A percentile compares a stretch with the other conserved stretches of the same genome.
Evolutionary conservation across 768 basidiomycete genomes (phyloP).

Genomic region (Trametes cingulata): DNA sequence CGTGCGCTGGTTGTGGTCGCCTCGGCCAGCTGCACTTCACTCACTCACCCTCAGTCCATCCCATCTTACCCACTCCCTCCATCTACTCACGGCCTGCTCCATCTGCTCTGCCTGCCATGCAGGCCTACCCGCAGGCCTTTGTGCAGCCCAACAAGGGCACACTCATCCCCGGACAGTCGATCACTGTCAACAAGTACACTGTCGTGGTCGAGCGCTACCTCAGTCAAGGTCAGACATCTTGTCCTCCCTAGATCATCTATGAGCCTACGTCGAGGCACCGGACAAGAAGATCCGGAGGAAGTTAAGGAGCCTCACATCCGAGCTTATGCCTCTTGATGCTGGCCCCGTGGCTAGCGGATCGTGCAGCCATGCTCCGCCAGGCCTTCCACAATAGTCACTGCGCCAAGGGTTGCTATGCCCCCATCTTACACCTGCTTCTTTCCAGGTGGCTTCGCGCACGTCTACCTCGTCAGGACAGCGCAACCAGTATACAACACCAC

Average conservation of each 20-base stretch:
- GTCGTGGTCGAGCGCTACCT: constrained; percentile 95
- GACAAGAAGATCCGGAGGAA: not conserved
- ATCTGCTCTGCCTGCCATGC: constrained; percentile 40
- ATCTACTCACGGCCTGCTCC: not conserved
- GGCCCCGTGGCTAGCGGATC: not conserved
- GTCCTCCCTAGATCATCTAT: constrained; percentile 13
- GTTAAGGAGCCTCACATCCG: not conserved
- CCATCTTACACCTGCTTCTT: constrained; percentile 17
- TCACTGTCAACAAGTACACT: constrained; percentile 84
- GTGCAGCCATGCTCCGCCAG: not conserved
- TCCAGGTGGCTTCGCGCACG: constrained; percentile 95
- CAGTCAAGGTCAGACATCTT: constrained; percentile 71
- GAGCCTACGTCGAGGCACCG: constrained; percentile 7
- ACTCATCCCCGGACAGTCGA: constrained; percentile 78
- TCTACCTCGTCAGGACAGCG: constrained; percentile 90
- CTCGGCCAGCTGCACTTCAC: constrained; percentile 10
- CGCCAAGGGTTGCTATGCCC: constrained; percentile 10
- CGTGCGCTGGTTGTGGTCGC: constrained; percentile 6
- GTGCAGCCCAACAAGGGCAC: constrained; percentile 58
- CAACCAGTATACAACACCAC: constrained; percentile 88
- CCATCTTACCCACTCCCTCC: not conserved
- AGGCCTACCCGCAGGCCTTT: constrained; percentile 47
- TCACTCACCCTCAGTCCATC: not conserved
- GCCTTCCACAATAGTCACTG: not conserved
- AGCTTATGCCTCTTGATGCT: not conserved